phyloP scores from a whole-genome alignment of 306 rosid species.

The Fragaria ananassa region DNA sequence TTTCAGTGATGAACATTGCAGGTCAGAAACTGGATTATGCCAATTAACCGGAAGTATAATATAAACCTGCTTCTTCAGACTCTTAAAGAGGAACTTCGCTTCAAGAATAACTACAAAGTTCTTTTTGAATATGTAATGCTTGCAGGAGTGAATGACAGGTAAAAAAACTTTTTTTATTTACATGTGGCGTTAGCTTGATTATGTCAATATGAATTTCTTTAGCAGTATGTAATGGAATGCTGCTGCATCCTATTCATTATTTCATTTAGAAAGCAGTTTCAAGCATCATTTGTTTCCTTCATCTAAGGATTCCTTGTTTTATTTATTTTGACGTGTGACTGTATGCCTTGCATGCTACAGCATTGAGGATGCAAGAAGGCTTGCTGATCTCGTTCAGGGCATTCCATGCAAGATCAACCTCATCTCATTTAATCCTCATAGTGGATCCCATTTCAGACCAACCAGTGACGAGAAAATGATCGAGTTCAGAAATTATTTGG shows the following conservation, averaged over 20 bases:
- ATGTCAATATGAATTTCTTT: constrained; percentile 5
- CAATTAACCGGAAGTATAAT: constrained; percentile 81
- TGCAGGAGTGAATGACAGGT: constrained; percentile 90
- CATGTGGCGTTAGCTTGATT: constrained; percentile 25
- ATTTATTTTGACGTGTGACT: not conserved
- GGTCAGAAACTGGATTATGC: constrained; percentile 98
- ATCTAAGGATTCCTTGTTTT: not conserved
- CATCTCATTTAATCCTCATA: constrained; percentile 77
- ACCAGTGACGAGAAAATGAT: constrained; percentile 69
- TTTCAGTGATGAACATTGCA: constrained; percentile 33
- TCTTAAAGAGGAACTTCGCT: constrained; percentile 64
- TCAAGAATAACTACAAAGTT: constrained; percentile 67
- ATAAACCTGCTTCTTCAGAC: constrained; percentile 72
- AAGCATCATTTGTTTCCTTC: not conserved
- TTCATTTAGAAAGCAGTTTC: not conserved
- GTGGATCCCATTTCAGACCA: constrained; percentile 80
- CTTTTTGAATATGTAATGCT: constrained; percentile 91
- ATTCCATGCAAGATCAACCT: constrained; percentile 97
- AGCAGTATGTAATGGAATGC: not conserved
- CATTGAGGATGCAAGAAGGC: constrained; percentile 67
- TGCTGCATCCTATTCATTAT: not conserved
- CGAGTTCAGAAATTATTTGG: constrained; percentile 72
- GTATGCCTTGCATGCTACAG: constrained; percentile 33
- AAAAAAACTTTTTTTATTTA: constrained; percentile 11
- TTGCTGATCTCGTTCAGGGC: constrained; percentile 62